Conservation (phyloP, 2,329 filamentous ascomycete genomes). For the Parastagonospora avenae region DNA sequence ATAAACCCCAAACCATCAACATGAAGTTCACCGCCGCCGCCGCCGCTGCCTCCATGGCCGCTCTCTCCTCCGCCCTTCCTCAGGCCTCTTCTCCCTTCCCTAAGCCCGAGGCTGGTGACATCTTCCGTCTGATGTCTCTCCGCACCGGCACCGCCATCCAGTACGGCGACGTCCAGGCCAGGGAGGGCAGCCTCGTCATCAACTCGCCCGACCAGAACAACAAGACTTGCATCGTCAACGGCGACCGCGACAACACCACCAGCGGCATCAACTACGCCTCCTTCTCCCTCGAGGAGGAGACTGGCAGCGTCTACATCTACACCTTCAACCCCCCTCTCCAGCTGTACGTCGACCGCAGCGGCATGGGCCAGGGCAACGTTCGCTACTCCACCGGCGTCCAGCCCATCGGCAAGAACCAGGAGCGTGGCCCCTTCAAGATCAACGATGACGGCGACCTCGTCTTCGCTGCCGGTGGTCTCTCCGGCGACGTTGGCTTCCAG, state of each 20-base stretch:
- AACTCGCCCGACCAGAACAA: conserved; percentile 53
- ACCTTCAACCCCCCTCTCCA: conserved; percentile 54
- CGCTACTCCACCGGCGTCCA: neutral
- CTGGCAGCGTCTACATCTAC: conserved; percentile 54
- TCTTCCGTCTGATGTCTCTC: conserved; percentile 59
- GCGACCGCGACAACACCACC: neutral
- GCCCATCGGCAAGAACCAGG: conserved; percentile 1
- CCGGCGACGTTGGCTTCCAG: neutral
- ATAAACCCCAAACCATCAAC: conserved; percentile 16
- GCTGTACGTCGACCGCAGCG: conserved; percentile 56
- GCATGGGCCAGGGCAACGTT: conserved; percentile 1
- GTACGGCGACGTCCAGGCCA: conserved; percentile 53
- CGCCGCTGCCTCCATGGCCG: conserved; percentile 24
- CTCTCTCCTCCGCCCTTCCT: conserved; percentile 32
- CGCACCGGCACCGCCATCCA: conserved; percentile 58
- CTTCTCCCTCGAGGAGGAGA: conserved; percentile 55
- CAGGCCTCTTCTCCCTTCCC: conserved; percentile 21
- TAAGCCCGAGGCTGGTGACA: conserved; percentile 32
- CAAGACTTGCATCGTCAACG: conserved; percentile 48
- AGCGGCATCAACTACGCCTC: conserved; percentile 49
- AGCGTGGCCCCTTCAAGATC: conserved; percentile 1
- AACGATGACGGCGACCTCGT: neutral
- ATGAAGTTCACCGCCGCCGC: conserved; percentile 39
- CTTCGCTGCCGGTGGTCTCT: neutral
- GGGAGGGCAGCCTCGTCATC: conserved; percentile 52